Conservation (phyloP, 1,139 yeast genomes). For the Kodamaea derodonti region DNA sequence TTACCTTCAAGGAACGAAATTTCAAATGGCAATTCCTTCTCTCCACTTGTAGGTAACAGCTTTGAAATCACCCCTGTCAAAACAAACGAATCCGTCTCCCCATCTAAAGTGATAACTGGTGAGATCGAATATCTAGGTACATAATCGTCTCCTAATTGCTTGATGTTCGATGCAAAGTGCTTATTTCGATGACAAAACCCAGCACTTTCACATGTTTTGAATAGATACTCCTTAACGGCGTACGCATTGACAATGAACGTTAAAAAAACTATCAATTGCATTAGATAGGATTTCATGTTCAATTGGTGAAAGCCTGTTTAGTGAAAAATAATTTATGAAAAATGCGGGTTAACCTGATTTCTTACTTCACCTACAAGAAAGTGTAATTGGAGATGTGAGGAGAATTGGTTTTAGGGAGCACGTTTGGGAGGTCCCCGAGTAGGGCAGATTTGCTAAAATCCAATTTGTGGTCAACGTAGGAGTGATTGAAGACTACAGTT, state of each 20-base stretch:
- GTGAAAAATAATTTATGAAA: not conserved
- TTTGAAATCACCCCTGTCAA: slow-evolving; percentile 49
- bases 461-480: too few relatives aligned
- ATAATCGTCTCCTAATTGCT: slow-evolving; percentile 21
- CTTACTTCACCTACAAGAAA: too few relatives aligned
- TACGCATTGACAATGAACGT: slow-evolving; percentile 5
- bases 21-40: slow-evolving; percentile 49
- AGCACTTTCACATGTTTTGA: slow-evolving; percentile 75
- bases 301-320: not conserved
- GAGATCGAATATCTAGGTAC: slow-evolving; percentile 53
- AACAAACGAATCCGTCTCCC: slow-evolving; percentile 16
- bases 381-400: too few relatives aligned
- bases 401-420: too few relatives aligned
- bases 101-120: slow-evolving; percentile 25
- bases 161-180: slow-evolving; percentile 55
- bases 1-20: slow-evolving; percentile 52
- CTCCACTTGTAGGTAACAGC: slow-evolving; percentile 19
- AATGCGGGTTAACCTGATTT: not conserved
- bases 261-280: not conserved
- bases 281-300: not conserved
- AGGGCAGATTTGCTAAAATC: too few relatives aligned
- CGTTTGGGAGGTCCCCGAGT: too few relatives aligned
- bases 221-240: slow-evolving; percentile 66
- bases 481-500: too few relatives aligned
- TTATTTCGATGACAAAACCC: slow-evolving; percentile 87